Evolutionary conservation across 768 basidiomycete genomes (phyloP).

Genomic region (Floccularia luteovirens): DNA sequence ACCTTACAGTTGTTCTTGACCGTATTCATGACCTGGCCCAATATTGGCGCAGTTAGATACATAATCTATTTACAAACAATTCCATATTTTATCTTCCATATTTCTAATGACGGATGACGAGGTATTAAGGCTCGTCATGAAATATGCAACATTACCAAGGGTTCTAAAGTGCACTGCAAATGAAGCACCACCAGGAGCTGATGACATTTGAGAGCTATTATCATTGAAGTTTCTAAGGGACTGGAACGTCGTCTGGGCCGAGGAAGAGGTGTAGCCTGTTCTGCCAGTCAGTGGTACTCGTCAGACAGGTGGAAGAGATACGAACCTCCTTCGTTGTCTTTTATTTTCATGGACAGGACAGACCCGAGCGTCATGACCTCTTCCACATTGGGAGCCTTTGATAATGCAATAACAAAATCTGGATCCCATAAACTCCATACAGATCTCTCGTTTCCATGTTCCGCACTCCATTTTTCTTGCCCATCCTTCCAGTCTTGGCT

Average conservation of each 20-base stretch:
- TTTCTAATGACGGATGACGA: conserved; percentile 39
- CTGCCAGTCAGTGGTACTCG: not conserved
- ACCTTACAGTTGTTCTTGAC: conserved; percentile 89
- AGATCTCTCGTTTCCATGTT: conserved; percentile 12
- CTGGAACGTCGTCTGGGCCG: conserved; percentile 55
- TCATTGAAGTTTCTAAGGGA: conserved; percentile 31
- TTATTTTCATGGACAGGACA: conserved; percentile 73
- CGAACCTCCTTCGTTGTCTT: conserved; percentile 48
- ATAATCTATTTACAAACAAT: conserved; percentile 1
- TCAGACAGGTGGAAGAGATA: not conserved
- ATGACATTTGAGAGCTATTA: conserved; percentile 18
- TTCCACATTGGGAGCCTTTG: conserved; percentile 45
- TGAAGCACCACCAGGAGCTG: conserved; percentile 44
- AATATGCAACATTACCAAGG: conserved; percentile 87
- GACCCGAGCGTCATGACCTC: conserved; percentile 86
- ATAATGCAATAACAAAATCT: conserved; percentile 57
- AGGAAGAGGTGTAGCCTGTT: conserved; percentile 51
- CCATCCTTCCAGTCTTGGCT: conserved; percentile 56
- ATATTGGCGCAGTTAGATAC: conserved; percentile 69
- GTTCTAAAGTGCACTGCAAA: conserved; percentile 82
- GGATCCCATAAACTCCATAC: conserved; percentile 91
- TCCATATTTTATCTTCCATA: conserved; percentile 58
- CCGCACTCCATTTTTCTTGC: conserved; percentile 45
- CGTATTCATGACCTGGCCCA: conserved; percentile 88
- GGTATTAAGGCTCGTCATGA: conserved; percentile 86